phyloP scores from a whole-genome alignment of 2,329 filamentous ascomycete species.

The Rhynchosporium agropyri region DNA sequence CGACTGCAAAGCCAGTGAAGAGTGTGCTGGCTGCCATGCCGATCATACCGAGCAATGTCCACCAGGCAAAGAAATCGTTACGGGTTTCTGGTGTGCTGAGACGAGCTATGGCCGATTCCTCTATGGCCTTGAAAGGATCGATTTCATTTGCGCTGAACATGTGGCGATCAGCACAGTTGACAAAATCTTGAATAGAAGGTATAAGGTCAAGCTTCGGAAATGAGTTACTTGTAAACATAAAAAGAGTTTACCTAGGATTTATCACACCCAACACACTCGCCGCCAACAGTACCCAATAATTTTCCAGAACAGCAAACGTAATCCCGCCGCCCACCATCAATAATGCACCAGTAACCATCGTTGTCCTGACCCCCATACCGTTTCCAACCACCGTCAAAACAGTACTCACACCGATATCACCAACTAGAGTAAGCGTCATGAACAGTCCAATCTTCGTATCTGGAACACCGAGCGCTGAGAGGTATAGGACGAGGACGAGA shows the following conservation, averaged over 20 bases:
- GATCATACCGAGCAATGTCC: not conserved
- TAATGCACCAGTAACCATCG: not conserved
- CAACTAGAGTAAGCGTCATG: constrained; percentile 12
- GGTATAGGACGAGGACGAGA: constrained; percentile 7
- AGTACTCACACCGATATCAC: constrained; percentile 4
- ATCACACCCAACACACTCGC: constrained; percentile 14
- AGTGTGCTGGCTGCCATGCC: constrained; percentile 3
- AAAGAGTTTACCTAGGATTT: constrained; percentile 10
- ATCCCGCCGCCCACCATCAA: constrained; percentile 12
- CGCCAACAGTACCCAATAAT: constrained; percentile 9
- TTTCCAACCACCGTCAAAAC: constrained; percentile 9
- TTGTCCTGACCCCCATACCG: constrained; percentile 4
- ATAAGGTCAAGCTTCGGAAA: too few relatives aligned
- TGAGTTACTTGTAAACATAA: too few relatives aligned
- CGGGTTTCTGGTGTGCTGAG: constrained; percentile 1
- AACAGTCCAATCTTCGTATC: constrained; percentile 11
- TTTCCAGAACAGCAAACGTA: constrained; percentile 10
- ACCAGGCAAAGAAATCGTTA: constrained; percentile 19
- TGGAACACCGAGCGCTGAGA: constrained; percentile 1
- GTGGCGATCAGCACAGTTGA: not conserved
- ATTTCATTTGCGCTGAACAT: constrained; percentile 9
- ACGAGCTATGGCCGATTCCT: constrained; percentile 16
- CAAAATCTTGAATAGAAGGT: too few relatives aligned
- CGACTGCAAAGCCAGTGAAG: not conserved
- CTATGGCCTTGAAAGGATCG: constrained; percentile 15